These are phyloP conservation scores for Phoma sp. DNA, from an alignment of 2,329 filamentous ascomycete genomes.

Conservation along the genomic window DNA sequence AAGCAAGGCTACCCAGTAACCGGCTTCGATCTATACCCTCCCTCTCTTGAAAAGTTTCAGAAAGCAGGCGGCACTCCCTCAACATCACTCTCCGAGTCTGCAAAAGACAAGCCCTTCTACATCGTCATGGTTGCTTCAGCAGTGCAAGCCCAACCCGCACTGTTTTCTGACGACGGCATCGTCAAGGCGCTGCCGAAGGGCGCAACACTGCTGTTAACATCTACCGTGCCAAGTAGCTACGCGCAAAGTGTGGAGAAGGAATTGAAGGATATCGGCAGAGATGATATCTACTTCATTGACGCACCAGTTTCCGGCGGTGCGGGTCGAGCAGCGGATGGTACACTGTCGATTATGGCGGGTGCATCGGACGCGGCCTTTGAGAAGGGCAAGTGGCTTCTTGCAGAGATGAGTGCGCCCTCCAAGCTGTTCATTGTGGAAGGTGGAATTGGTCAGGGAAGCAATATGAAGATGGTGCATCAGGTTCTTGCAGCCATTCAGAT, in stretches of 20 bases:
- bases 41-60: constrained; percentile 70
- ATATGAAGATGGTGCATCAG: constrained; percentile 65
- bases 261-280: constrained; percentile 61
- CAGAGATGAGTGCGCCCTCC: constrained; percentile 64
- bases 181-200: constrained; percentile 60
- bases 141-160: constrained; percentile 69
- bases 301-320: constrained; percentile 76
- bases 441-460: constrained; percentile 60
- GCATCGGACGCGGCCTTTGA: constrained; percentile 63
- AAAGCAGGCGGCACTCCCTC: constrained; percentile 67
- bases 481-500: constrained; percentile 66
- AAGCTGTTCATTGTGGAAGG: constrained; percentile 66
- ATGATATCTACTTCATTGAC: constrained; percentile 72
- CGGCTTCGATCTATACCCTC: constrained; percentile 73
- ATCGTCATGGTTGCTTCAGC: constrained; percentile 80
- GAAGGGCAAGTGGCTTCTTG: constrained; percentile 64
- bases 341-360: constrained; percentile 77
- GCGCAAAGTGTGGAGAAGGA: constrained; percentile 65
- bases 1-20: constrained; percentile 70
- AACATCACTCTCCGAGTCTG: constrained; percentile 66
- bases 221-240: constrained; percentile 72
- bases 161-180: constrained; percentile 65
- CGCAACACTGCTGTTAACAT: constrained; percentile 70
- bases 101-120: constrained; percentile 64
- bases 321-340: constrained; percentile 71